A percentile compares a stretch with the other conserved stretches of the same genome.
Evolutionary conservation across 192 early-diverging fungal species (phyloP).

Genomic region (Backusella tarrabulga): DNA sequence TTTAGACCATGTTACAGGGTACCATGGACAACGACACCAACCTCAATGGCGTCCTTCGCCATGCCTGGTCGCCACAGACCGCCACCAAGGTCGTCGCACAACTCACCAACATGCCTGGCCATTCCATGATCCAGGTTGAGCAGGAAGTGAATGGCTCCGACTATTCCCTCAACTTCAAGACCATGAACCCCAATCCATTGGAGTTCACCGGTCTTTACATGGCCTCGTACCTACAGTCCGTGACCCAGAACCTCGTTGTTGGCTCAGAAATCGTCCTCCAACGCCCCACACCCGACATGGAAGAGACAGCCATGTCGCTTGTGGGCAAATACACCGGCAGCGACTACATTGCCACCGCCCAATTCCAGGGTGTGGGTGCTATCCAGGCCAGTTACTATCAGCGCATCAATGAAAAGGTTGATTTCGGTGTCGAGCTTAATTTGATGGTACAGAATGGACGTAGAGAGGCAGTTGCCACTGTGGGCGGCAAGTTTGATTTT

Average conservation of each 20-base stretch:
- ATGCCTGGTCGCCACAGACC: slow-evolving; percentile 73
- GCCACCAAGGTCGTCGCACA: slow-evolving; percentile 65
- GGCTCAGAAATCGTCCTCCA: slow-evolving; percentile 87
- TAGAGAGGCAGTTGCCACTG: slow-evolving; percentile 88
- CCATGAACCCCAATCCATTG: slow-evolving; percentile 90
- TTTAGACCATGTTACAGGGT: slow-evolving; percentile 84
- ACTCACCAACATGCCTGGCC: slow-evolving; percentile 69
- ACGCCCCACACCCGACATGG: slow-evolving; percentile 76
- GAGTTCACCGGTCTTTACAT: slow-evolving; percentile 91
- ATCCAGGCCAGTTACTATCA: slow-evolving; percentile 88
- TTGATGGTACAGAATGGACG: slow-evolving; percentile 65
- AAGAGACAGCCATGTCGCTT: slow-evolving; percentile 74
- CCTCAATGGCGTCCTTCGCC: slow-evolving; percentile 62
- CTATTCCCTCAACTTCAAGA: slow-evolving; percentile 88
- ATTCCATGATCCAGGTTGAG: slow-evolving; percentile 91
- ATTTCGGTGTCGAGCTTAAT: slow-evolving; percentile 91
- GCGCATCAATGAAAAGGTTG: slow-evolving; percentile 89
- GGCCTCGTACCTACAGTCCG: slow-evolving; percentile 87
- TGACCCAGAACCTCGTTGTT: slow-evolving; percentile 77
- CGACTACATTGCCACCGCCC: slow-evolving; percentile 67
- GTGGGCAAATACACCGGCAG: slow-evolving; percentile 68
- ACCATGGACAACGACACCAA: slow-evolving; percentile 92
- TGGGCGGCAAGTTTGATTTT: slow-evolving; percentile 98
- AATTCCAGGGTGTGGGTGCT: slow-evolving; percentile 63
- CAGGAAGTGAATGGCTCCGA: slow-evolving; percentile 90